Conservation (phyloP, 2,329 filamentous ascomycete species). For the Erysiphe neolycopersici region DNA sequence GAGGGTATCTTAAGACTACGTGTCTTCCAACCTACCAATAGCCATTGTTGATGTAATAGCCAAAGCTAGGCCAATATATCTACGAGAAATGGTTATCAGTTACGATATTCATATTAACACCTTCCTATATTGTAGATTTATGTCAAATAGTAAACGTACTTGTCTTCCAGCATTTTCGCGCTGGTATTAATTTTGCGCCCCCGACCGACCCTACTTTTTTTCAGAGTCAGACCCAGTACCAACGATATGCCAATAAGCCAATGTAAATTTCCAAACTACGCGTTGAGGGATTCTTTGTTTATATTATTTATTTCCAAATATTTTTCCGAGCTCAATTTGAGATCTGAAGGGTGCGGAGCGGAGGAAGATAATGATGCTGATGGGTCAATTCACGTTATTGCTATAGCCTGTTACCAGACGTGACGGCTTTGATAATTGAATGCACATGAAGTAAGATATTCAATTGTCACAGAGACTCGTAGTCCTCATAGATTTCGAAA, state of each 20-base stretch:
- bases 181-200: slow-evolving; percentile 4
- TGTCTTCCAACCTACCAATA: slow-evolving; percentile 30
- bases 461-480: not conserved
- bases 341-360: no score
- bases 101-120: not conserved
- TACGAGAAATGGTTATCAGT: slow-evolving; percentile 15
- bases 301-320: no score
- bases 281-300: no score
- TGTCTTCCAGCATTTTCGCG: slow-evolving; percentile 19
- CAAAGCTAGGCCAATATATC: slow-evolving; percentile 51
- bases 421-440: not conserved
- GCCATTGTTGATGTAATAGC: slow-evolving; percentile 50
- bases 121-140: not conserved
- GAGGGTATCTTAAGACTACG: slow-evolving; percentile 1
- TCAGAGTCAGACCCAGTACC: no score
- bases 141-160: slow-evolving; percentile 13
- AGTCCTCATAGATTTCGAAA: not conserved
- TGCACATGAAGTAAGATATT: not conserved
- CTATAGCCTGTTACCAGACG: not conserved
- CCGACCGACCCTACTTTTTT: slow-evolving; percentile 1
- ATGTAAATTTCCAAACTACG: no score
- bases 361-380: no score
- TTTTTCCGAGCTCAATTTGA: no score
- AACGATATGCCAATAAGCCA: no score
- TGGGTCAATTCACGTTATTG: not conserved